phyloP scores from a whole-genome alignment of 2,329 filamentous ascomycete genomes.

The Septoria petroselini region DNA sequence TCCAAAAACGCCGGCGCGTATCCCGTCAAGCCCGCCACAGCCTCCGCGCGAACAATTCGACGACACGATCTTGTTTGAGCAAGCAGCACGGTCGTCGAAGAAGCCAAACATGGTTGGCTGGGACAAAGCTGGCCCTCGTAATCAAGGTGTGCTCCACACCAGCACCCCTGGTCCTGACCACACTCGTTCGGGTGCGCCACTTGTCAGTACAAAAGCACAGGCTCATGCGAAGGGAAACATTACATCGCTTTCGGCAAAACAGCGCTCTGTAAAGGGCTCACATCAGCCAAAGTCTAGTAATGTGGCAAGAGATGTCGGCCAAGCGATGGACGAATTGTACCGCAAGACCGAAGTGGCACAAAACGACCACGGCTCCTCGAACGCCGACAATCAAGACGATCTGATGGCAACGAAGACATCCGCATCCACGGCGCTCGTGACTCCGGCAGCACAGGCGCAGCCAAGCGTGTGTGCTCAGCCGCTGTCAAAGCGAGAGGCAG shows the following conservation, averaged over 20 bases:
- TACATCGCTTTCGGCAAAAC: neutral
- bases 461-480: neutral
- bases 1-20: constrained; percentile 2
- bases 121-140: constrained; percentile 32
- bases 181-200: neutral
- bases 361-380: neutral
- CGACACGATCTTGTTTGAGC: too few species aligned
- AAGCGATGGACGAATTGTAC: constrained; percentile 8
- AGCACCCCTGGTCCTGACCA: constrained; percentile 6
- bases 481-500: constrained; percentile 1
- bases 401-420: neutral
- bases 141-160: constrained; percentile 29
- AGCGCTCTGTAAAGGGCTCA: neutral
- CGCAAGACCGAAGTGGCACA: neutral
- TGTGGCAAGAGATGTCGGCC: constrained; percentile 5
- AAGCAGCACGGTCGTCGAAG: constrained; percentile 14
- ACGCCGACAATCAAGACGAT: neutral
- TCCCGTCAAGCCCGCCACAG: constrained; percentile 23
- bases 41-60: too few species aligned
- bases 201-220: neutral
- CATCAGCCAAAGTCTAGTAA: constrained; percentile 10
- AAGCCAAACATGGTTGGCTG: constrained; percentile 34
- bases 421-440: too few species aligned
- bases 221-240: neutral
- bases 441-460: neutral